phyloP scores from a whole-genome alignment of 768 basidiomycete species.

The Agaricus sinodeliciosus region DNA sequence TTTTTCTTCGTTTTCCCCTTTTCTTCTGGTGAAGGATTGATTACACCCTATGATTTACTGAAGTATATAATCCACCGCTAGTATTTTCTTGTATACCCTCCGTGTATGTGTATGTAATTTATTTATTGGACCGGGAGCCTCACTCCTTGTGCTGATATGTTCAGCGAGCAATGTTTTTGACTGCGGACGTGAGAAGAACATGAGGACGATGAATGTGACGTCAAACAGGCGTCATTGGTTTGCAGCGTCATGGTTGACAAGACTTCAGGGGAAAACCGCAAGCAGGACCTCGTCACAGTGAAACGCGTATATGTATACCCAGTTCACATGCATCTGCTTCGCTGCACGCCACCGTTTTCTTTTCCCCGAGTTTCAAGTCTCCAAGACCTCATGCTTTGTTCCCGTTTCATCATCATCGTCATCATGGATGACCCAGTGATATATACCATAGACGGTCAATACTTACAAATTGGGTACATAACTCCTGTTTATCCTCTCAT shows the following conservation, averaged over 20 bases:
- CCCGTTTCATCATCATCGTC: background rate
- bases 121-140: slow-evolving; percentile 4
- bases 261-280: background rate
- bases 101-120: slow-evolving; percentile 3
- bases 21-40: background rate
- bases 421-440: background rate
- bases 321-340: background rate
- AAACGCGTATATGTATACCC: background rate
- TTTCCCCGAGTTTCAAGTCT: background rate
- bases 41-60: background rate
- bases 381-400: background rate
- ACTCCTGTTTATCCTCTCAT: no score
- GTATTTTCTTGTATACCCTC: background rate
- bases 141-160: background rate
- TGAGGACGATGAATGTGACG: background rate
- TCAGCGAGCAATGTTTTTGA: background rate
- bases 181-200: background rate
- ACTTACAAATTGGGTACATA: no score
- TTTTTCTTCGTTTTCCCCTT: background rate
- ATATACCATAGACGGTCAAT: background rate
- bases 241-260: background rate
- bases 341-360: background rate
- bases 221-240: background rate
- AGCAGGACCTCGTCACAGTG: background rate
- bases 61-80: background rate